Percentiles rank a stretch among this genome's conserved stretches.
Conservation (phyloP, 169 alveolate species). For the Plasmodium malariae region DNA sequence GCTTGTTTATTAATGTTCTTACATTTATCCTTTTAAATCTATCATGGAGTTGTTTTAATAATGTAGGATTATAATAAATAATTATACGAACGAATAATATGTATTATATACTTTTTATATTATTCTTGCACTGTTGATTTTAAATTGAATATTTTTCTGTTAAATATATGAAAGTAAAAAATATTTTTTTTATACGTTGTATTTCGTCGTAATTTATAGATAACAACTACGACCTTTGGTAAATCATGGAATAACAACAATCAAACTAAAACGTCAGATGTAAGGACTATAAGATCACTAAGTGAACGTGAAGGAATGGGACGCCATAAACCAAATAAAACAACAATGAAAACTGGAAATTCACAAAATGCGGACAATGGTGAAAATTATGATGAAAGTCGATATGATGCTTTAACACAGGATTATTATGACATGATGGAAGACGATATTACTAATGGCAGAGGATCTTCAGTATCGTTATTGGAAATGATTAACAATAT, state of each 20-base stretch:
- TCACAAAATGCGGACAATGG: neutral
- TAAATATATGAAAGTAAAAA: too few species aligned
- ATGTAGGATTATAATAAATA: constrained; percentile 17
- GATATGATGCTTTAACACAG: constrained; percentile 25
- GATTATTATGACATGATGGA: constrained; percentile 28
- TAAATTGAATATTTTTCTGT: constrained; percentile 1
- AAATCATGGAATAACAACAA: neutral
- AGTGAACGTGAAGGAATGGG: neutral
- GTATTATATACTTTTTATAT: neutral
- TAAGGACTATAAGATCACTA: neutral
- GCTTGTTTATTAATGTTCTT: constrained; percentile 3
- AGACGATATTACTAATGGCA: constrained; percentile 1
- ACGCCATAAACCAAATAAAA: neutral
- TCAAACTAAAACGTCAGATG: neutral
- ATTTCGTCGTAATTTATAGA: neutral
- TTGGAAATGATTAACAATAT: neutral
- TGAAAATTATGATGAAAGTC: constrained; percentile 15
- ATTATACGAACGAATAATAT: too few species aligned
- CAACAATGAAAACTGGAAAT: neutral
- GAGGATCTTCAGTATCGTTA: neutral
- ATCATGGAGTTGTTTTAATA: constrained; percentile 7
- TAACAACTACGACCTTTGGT: neutral
- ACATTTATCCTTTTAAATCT: constrained; percentile 5
- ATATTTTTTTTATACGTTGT: too few species aligned
- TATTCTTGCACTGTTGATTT: neutral